phyloP scores from a whole-genome alignment of 805 yeast species.

The Hanseniaspora nectarophila region DNA sequence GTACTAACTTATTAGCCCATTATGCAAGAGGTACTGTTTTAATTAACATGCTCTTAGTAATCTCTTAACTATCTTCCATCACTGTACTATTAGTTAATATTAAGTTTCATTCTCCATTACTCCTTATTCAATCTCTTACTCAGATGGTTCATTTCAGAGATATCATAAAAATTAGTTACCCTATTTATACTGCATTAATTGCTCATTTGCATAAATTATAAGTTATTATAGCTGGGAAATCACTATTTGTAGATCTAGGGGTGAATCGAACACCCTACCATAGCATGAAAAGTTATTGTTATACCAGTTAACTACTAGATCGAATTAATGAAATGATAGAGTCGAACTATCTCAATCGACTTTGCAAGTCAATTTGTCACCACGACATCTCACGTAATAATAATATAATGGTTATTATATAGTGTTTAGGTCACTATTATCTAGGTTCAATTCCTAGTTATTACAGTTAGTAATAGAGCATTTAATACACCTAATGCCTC shows the following conservation, averaged over 20 bases:
- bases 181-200: not conserved
- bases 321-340: not conserved
- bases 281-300: not conserved
- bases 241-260: not conserved
- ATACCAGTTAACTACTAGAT: not conserved
- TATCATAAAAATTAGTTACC: not conserved
- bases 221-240: not conserved
- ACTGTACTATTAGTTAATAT: not conserved
- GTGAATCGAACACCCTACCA: not conserved
- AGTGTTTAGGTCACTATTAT: not conserved
- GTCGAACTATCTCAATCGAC: not conserved
- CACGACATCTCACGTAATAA: not conserved
- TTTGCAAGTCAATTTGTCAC: not conserved
- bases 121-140: not conserved
- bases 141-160: conserved; percentile 1
- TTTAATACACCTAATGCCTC: conserved; percentile 1
- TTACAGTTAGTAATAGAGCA: not conserved
- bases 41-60: not conserved
- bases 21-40: conserved; percentile 1
- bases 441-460: conserved; percentile 6
- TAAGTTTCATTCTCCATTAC: not conserved
- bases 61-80: not conserved
- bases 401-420: conserved; percentile 6
- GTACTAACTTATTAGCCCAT: not conserved
- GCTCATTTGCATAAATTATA: not conserved